phyloP scores from a whole-genome alignment of 108 stramenopile genomes.

The Cyclotella sp. region DNA sequence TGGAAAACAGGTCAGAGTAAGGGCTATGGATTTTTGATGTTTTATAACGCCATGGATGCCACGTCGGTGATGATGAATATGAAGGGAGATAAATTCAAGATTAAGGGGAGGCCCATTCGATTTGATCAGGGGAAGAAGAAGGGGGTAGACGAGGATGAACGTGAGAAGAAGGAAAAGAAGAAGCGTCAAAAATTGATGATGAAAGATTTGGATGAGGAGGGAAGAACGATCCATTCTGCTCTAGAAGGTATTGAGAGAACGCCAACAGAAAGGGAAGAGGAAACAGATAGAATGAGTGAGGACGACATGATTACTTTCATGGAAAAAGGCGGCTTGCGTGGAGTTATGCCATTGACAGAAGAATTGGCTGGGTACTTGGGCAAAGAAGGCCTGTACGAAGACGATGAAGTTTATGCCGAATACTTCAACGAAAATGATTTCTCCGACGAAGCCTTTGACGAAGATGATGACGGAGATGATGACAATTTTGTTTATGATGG shows the following conservation, averaged over 20 bases:
- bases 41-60: constrained; percentile 84
- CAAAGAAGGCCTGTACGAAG: constrained; percentile 50
- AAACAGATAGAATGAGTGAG: constrained; percentile 58
- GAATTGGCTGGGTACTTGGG: constrained; percentile 54
- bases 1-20: constrained; percentile 89
- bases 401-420: constrained; percentile 44
- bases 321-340: constrained; percentile 59
- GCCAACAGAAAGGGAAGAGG: constrained; percentile 49
- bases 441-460: constrained; percentile 39
- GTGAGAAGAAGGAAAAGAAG: constrained; percentile 45
- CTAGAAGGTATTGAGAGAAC: constrained; percentile 65
- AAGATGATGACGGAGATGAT: constrained; percentile 49
- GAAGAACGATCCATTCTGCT: constrained; percentile 64
- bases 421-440: constrained; percentile 47
- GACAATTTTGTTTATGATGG: constrained; percentile 72
- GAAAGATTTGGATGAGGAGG: constrained; percentile 66
- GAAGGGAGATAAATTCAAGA: constrained; percentile 50
- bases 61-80: constrained; percentile 75
- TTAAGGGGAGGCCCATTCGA: constrained; percentile 62
- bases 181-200: constrained; percentile 39
- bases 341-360: constrained; percentile 50
- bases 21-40: constrained; percentile 87
- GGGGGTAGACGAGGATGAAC: constrained; percentile 19
- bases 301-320: constrained; percentile 61
- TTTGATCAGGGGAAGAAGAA: constrained; percentile 61